phyloP scores from a whole-genome alignment of 1,284 basidiomycete species.

The Hypsizygus ulmarius region DNA sequence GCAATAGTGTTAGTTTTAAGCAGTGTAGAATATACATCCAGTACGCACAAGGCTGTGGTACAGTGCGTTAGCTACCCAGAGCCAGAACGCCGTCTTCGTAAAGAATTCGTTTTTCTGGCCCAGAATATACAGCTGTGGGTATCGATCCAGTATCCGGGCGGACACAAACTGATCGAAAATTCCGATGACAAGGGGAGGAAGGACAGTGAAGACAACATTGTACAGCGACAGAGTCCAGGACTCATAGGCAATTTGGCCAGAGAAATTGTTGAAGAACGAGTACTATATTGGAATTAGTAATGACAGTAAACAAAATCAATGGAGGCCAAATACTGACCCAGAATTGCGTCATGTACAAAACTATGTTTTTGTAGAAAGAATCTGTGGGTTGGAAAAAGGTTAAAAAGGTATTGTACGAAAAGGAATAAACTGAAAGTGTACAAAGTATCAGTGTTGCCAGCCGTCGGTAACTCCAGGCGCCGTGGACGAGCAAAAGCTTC shows the following conservation, averaged over 20 bases:
- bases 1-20: background rate
- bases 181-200: constrained; percentile 96
- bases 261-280: constrained; percentile 98
- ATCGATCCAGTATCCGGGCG: constrained; percentile 93
- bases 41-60: constrained; percentile 85
- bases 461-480: constrained; percentile 96
- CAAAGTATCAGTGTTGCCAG: constrained; percentile 94
- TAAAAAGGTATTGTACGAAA: constrained; percentile 4
- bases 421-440: constrained; percentile 37
- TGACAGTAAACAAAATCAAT: constrained; percentile 4
- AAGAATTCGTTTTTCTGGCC: constrained; percentile 94
- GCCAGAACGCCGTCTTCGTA: constrained; percentile 89
- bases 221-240: constrained; percentile 97
- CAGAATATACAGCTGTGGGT: constrained; percentile 93
- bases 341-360: constrained; percentile 96
- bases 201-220: constrained; percentile 91
- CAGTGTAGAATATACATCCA: no score
- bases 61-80: constrained; percentile 93
- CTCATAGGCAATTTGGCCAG: constrained; percentile 97
- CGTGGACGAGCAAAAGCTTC: constrained; percentile 95
- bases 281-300: constrained; percentile 51
- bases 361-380: constrained; percentile 97
- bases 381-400: constrained; percentile 48
- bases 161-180: constrained; percentile 98
- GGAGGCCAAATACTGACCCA: constrained; percentile 60